Evolutionary conservation across 2,329 filamentous ascomycete species (phyloP).

Genomic region (Pseudocercospora fijiensis): DNA sequence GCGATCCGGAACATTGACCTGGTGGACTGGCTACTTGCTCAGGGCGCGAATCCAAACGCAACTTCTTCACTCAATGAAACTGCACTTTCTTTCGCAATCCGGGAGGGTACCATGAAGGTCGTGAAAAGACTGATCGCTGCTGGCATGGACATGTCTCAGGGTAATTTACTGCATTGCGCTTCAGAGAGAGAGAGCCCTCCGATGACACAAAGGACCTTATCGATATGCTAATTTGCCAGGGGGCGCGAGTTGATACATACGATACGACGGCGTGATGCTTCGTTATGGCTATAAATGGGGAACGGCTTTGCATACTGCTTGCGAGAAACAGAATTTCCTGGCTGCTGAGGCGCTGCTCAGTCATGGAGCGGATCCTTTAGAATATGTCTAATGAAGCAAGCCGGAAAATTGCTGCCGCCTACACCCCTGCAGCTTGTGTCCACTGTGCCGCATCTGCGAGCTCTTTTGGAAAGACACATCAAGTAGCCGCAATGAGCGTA

Average conservation of each 20-base stretch:
- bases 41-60: conserved; percentile 5
- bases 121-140: neutral
- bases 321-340: conserved; percentile 3
- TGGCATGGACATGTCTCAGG: neutral
- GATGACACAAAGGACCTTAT: neutral
- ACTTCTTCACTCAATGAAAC: neutral
- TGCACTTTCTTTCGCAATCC: conserved; percentile 8
- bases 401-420: too few species aligned
- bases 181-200: conserved; percentile 3
- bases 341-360: conserved; percentile 6
- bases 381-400: too few species aligned
- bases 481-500: too few species aligned
- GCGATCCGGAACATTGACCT: conserved; percentile 2
- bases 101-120: conserved; percentile 6
- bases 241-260: conserved; percentile 3
- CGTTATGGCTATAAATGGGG: conserved; percentile 3
- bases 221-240: neutral
- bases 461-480: too few species aligned
- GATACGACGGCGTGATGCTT: neutral
- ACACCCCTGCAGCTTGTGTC: too few species aligned
- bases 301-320: conserved; percentile 11
- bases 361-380: conserved; percentile 6
- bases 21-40: neutral
- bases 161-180: conserved; percentile 4
- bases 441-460: too few species aligned